phyloP scores from a whole-genome alignment of 1,139 yeast species.

The Hansenula lynferdii region DNA sequence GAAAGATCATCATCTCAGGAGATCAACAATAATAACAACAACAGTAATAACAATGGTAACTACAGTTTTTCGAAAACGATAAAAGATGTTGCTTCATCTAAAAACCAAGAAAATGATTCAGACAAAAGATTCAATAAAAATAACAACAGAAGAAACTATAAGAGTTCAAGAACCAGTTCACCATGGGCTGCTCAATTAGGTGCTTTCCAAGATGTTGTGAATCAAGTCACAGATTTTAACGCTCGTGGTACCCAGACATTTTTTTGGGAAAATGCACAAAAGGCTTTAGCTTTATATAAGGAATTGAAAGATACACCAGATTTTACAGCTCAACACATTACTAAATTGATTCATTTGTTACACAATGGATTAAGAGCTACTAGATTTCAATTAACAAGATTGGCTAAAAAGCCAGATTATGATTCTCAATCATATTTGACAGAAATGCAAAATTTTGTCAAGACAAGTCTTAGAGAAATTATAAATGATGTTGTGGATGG shows the following conservation, averaged over 20 bases:
- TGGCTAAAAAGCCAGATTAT: constrained; percentile 49
- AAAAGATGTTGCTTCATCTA: constrained; percentile 19
- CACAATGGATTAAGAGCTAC: constrained; percentile 48
- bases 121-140: constrained; percentile 13
- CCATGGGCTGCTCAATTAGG: constrained; percentile 27
- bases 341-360: constrained; percentile 39
- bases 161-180: neutral
- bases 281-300: constrained; percentile 41
- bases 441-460: constrained; percentile 40
- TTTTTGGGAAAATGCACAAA: constrained; percentile 40
- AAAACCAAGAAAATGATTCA: constrained; percentile 5
- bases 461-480: constrained; percentile 42
- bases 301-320: constrained; percentile 38
- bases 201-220: constrained; percentile 15
- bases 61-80: constrained; percentile 16
- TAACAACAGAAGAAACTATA: neutral
- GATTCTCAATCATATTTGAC: constrained; percentile 48
- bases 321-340: constrained; percentile 37
- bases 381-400: constrained; percentile 42
- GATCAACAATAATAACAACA: constrained; percentile 2
- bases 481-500: constrained; percentile 44
- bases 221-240: neutral
- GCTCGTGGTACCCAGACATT: constrained; percentile 9
- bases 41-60: neutral
- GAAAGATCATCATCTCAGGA: constrained; percentile 19